Conservation (phyloP, 2,329 filamentous ascomycete genomes). For the Aureobasidium sp. region DNA sequence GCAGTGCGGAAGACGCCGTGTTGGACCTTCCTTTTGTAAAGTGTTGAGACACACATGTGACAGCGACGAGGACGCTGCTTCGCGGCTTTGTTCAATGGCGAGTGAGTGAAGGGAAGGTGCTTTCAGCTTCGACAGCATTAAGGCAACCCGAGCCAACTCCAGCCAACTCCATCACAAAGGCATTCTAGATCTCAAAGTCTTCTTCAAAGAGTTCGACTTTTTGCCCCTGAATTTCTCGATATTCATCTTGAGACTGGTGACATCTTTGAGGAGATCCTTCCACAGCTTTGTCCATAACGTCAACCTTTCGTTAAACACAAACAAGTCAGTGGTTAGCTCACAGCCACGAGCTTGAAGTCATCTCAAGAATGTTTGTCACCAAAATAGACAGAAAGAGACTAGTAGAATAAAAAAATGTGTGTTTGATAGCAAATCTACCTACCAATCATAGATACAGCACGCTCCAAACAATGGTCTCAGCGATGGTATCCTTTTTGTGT, state of each 20-base stretch:
- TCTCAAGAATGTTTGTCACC: not conserved
- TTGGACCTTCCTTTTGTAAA: slow-evolving; percentile 3
- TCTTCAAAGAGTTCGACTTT: not conserved
- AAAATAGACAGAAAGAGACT: not conserved
- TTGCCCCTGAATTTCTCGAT: not conserved
- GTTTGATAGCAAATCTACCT: slow-evolving; percentile 3
- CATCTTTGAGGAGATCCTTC: not conserved
- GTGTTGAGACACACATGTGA: not conserved
- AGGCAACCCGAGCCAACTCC: not conserved
- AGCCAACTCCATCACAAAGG: not conserved
- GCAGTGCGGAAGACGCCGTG: not conserved
- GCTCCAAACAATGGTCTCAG: slow-evolving; percentile 1
- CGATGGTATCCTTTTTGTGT: slow-evolving; percentile 3
- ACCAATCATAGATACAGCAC: slow-evolving; percentile 4
- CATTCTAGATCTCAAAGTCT: not conserved
- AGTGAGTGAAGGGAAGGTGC: not conserved
- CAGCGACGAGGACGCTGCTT: not conserved
- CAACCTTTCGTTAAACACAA: not conserved
- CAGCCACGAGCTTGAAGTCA: not conserved
- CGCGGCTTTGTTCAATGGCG: not conserved
- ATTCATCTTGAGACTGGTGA: not conserved
- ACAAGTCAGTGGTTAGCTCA: not conserved
- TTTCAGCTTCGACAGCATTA: not conserved
- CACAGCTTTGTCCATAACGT: not conserved
- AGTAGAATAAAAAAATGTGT: not conserved